Conservation (phyloP, 1,139 yeast genomes). For the Lizanozyma gosingica region DNA sequence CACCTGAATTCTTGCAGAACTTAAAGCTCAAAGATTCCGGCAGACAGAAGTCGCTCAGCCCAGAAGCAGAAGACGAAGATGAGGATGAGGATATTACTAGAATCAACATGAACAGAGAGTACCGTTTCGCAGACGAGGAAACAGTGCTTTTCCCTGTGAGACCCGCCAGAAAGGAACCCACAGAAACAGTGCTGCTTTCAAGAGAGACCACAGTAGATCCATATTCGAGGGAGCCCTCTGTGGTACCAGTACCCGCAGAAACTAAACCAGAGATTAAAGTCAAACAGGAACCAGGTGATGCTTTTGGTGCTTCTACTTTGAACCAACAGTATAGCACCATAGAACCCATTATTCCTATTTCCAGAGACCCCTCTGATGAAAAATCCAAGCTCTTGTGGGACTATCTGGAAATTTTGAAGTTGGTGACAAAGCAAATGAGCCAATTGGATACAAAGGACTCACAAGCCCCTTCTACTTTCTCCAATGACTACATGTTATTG, state of each 20-base stretch:
- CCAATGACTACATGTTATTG: conserved; percentile 38
- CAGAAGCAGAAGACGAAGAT: conserved; percentile 15
- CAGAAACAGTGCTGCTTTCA: conserved; percentile 19
- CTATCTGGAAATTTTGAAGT: conserved; percentile 20
- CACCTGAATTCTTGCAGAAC: conserved; percentile 32
- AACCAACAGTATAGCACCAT: neutral
- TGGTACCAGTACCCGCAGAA: conserved; percentile 14
- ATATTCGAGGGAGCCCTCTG: conserved; percentile 11
- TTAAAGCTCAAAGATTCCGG: conserved; percentile 20
- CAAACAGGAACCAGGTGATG: conserved; percentile 24
- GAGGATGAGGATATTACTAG: conserved; percentile 32
- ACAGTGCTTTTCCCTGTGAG: conserved; percentile 42
- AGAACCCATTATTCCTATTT: conserved; percentile 1
- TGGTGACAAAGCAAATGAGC: conserved; percentile 11
- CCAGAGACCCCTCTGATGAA: conserved; percentile 3
- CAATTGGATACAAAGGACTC: conserved; percentile 2
- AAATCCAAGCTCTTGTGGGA: conserved; percentile 9
- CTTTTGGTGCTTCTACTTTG: conserved; percentile 12
- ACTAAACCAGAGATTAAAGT: conserved; percentile 22
- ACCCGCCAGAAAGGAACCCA: conserved; percentile 35
- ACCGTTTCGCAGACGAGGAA: conserved; percentile 17
- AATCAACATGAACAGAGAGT: conserved; percentile 53
- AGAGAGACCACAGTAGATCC: conserved; percentile 12
- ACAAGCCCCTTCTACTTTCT: conserved; percentile 3
- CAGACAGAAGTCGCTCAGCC: conserved; percentile 3